Conservation (phyloP, 768 basidiomycete genomes). For the Suillus weaverae region DNA sequence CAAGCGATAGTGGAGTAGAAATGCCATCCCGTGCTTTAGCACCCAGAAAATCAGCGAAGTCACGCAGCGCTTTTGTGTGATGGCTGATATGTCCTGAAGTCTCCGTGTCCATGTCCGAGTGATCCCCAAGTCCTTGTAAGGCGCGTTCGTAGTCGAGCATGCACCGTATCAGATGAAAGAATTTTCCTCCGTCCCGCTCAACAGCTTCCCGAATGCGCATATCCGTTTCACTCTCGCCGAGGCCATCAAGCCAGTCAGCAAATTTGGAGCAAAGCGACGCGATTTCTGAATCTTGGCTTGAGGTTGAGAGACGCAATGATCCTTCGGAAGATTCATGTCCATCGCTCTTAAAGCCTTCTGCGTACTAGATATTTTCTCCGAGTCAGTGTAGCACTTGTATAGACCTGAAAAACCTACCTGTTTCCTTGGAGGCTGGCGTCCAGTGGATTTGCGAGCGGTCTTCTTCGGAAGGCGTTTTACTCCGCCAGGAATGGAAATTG, state of each 20-base stretch:
- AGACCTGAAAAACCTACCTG: background rate
- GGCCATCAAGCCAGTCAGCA: background rate
- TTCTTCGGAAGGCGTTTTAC: background rate
- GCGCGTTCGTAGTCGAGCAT: slow-evolving; percentile 20
- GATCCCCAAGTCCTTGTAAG: slow-evolving; percentile 11
- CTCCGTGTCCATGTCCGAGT: background rate
- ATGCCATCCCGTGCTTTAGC: slow-evolving; percentile 12
- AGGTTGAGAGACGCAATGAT: background rate
- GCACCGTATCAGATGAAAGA: slow-evolving; percentile 21
- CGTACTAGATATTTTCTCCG: background rate
- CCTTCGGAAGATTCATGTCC: background rate
- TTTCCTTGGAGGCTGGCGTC: slow-evolving; percentile 1
- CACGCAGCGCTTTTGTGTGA: slow-evolving; percentile 16
- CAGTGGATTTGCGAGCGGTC: background rate
- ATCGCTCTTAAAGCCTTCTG: background rate
- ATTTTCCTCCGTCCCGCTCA: slow-evolving; percentile 21
- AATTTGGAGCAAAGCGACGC: background rate
- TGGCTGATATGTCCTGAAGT: background rate
- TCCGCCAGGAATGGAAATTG: background rate
- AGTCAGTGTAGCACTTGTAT: background rate
- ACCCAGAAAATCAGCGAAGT: slow-evolving; percentile 17
- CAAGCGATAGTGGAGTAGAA: slow-evolving; percentile 17
- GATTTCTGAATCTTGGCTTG: background rate
- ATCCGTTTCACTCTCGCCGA: background rate
- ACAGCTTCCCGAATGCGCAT: slow-evolving; percentile 14